A percentile compares a stretch with the other conserved stretches of the same genome.
These are phyloP conservation scores for Ophiocordyceps australis DNA, from an alignment of 2,329 filamentous ascomycete genomes.

Conservation along the genomic window DNA sequence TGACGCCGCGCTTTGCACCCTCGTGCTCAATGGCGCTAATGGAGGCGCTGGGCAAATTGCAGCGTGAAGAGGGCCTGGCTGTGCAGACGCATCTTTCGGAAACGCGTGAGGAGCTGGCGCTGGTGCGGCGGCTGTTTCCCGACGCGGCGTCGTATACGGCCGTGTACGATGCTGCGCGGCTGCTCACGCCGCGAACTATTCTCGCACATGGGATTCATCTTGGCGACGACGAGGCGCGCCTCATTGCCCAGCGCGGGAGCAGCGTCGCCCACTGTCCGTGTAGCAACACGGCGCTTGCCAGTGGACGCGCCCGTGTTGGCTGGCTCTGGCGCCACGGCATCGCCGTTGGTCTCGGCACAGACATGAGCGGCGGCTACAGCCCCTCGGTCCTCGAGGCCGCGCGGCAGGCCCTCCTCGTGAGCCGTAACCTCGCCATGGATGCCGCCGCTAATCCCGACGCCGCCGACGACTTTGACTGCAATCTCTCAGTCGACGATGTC, in stretches of 20 bases:
- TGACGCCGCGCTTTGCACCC: conserved; percentile 58
- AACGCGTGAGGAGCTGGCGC: conserved; percentile 52
- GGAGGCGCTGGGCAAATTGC: conserved; percentile 42
- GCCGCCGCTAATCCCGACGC: conserved; percentile 9
- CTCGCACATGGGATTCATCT: conserved; percentile 77
- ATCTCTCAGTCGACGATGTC: conserved; percentile 70
- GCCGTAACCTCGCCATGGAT: conserved; percentile 48
- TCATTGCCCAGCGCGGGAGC: conserved; percentile 41
- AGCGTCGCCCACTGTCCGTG: conserved; percentile 77
- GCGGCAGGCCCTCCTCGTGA: conserved; percentile 63
- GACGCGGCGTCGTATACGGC: conserved; percentile 44
- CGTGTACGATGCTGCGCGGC: conserved; percentile 57
- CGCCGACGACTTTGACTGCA: conserved; percentile 28
- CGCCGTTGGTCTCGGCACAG: conserved; percentile 72
- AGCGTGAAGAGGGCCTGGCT: conserved; percentile 41
- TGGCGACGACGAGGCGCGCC: conserved; percentile 40
- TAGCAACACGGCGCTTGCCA: conserved; percentile 68
- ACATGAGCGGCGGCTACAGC: conserved; percentile 77
- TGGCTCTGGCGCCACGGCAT: conserved; percentile 57
- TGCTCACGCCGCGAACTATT: conserved; percentile 58
- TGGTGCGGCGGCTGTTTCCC: conserved; percentile 57
- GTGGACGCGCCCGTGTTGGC: conserved; percentile 60
- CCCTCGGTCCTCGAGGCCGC: conserved; percentile 69
- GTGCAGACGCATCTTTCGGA: conserved; percentile 86
- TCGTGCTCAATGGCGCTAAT: conserved; percentile 44